Conservation (phyloP, 805 yeast species). For the Huiozyma naganishii region DNA sequence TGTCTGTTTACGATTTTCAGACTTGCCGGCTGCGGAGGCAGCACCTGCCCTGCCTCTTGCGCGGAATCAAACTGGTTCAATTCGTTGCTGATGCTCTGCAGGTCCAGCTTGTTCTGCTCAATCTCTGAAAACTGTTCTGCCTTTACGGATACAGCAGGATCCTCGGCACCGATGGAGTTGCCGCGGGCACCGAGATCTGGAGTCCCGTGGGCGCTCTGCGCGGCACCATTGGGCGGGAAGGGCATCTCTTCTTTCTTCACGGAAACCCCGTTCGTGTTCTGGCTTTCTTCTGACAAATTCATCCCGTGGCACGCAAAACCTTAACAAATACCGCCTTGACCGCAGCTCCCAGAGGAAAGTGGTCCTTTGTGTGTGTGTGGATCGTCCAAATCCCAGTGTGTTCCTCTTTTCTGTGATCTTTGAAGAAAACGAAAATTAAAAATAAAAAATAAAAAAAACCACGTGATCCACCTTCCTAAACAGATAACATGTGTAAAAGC, state of each 20-base stretch:
- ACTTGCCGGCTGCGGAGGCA: slow-evolving; percentile 29
- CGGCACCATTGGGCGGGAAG: slow-evolving; percentile 1
- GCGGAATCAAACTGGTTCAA: background rate
- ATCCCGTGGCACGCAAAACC: too few species aligned
- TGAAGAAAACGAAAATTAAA: too few species aligned
- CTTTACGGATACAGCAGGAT: background rate
- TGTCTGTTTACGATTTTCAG: slow-evolving; percentile 66
- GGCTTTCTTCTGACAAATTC: too few species aligned
- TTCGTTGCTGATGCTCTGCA: background rate
- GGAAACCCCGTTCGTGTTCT: background rate
- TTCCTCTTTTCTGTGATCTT: too few species aligned
- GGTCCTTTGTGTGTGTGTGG: too few species aligned
- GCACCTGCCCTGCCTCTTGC: slow-evolving; percentile 13
- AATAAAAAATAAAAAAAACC: too few species aligned
- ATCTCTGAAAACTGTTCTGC: background rate
- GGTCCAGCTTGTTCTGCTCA: background rate
- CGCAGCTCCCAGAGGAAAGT: too few species aligned
- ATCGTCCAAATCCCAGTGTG: too few species aligned
- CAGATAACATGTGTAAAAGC: too few species aligned
- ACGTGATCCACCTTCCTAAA: too few species aligned
- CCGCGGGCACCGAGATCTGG: background rate
- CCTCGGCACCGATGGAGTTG: background rate
- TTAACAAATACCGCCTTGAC: too few species aligned
- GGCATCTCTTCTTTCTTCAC: background rate
- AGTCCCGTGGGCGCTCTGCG: slow-evolving; percentile 1